phyloP scores from a whole-genome alignment of 805 yeast species.

The Ogataea corticis region DNA sequence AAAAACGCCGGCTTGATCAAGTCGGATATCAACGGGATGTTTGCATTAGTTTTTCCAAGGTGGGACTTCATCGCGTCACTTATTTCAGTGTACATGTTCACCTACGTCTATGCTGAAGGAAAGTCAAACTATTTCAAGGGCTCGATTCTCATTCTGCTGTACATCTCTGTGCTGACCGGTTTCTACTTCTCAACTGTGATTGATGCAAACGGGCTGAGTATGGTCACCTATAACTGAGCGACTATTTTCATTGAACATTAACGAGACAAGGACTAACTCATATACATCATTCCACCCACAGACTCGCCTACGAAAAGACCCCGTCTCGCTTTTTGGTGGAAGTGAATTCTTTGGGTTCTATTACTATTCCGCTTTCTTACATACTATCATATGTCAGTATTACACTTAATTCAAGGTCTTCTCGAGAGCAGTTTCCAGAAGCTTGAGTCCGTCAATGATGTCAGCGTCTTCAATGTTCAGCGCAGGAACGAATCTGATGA shows the following conservation, averaged over 20 bases:
- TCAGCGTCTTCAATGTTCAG: constrained; percentile 74
- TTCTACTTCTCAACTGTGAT: constrained; percentile 64
- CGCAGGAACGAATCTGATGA: constrained; percentile 90
- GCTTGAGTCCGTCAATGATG: constrained; percentile 68
- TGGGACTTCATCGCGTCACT: constrained; percentile 92
- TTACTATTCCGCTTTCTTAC: no score
- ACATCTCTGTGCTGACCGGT: constrained; percentile 74
- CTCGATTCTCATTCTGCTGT: constrained; percentile 76
- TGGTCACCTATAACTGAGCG: no score
- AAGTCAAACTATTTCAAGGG: constrained; percentile 96
- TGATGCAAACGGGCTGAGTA: constrained; percentile 26
- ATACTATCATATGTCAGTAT: no score
- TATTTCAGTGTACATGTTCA: constrained; percentile 83
- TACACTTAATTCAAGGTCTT: constrained; percentile 7
- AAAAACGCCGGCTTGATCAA: constrained; percentile 36
- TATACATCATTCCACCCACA: no score
- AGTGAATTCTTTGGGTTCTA: no score
- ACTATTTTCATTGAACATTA: no score
- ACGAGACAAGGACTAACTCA: no score
- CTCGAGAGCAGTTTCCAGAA: constrained; percentile 59
- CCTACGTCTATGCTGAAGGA: constrained; percentile 95
- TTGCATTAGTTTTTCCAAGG: constrained; percentile 85
- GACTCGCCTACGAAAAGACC: no score
- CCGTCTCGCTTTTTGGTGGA: no score
- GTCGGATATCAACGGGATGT: constrained; percentile 45